Conservation (phyloP, 768 basidiomycete genomes). For the Lentinula sp. region DNA sequence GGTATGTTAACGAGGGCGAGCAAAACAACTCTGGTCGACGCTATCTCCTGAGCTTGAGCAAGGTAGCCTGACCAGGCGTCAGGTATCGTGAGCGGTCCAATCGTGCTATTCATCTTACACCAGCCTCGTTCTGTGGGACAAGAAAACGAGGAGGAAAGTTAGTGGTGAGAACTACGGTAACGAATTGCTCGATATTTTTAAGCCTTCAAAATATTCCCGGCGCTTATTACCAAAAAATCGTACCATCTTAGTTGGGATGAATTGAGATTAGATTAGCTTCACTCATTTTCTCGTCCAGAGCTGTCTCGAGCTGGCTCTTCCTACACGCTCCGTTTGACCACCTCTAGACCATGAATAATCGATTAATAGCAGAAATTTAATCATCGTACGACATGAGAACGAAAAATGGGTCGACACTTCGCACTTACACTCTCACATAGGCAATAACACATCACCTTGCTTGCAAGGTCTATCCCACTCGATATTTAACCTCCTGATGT, state of each 20-base stretch:
- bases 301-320: not conserved
- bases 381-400: too few relatives aligned
- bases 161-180: not conserved
- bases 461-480: too few relatives aligned
- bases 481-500: too few relatives aligned
- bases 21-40: constrained; percentile 29
- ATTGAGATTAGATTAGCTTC: not conserved
- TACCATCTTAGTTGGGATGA: constrained; percentile 10
- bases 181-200: not conserved
- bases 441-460: too few relatives aligned
- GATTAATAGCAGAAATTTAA: too few relatives aligned
- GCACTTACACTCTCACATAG: too few relatives aligned
- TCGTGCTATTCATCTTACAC: constrained; percentile 20
- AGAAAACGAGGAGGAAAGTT: not conserved
- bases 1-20: constrained; percentile 63
- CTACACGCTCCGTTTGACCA: too few relatives aligned
- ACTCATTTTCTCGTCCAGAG: not conserved
- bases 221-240: constrained; percentile 22
- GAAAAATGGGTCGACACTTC: too few relatives aligned
- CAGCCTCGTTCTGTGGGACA: not conserved
- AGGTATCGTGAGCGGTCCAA: not conserved
- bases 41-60: constrained; percentile 30
- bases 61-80: constrained; percentile 42
- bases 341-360: too few relatives aligned
- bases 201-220: not conserved